phyloP scores from a whole-genome alignment of 1,139 yeast species.

The Sugiyamaella castrensis region DNA sequence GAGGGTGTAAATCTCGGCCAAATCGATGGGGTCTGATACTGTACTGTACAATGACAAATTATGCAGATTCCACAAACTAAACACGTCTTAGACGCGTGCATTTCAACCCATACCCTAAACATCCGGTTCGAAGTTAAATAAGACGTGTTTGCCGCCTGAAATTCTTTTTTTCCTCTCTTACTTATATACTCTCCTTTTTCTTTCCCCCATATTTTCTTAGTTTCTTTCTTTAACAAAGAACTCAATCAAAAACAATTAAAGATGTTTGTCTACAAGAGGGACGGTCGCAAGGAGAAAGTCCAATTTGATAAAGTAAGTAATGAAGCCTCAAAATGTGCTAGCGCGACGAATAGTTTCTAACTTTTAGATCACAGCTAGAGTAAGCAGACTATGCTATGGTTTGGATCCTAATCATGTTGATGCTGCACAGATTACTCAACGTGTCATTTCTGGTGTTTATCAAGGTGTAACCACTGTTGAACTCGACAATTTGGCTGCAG shows the following conservation, averaged over 20 bases:
- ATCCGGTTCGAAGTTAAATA: background rate
- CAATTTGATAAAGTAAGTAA: slow-evolving; percentile 56
- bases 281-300: slow-evolving; percentile 85
- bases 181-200: background rate
- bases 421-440: slow-evolving; percentile 84
- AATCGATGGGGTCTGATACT: no score
- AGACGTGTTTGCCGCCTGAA: slow-evolving; percentile 6
- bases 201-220: no score
- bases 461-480: slow-evolving; percentile 96
- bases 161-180: background rate
- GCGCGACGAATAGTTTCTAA: background rate
- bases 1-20: no score
- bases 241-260: slow-evolving; percentile 1
- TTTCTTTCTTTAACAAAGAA: background rate
- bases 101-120: no score
- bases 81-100: no score
- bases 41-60: no score
- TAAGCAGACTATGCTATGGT: slow-evolving; percentile 72
- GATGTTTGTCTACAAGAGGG: slow-evolving; percentile 58
- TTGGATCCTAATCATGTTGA: slow-evolving; percentile 81
- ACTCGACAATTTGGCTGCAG: slow-evolving; percentile 90
- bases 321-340: background rate
- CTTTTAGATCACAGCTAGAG: slow-evolving; percentile 54
- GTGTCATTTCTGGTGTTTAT: slow-evolving; percentile 86
- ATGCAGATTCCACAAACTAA: no score